phyloP scores from a whole-genome alignment of 1,139 yeast species.

The Debaryomyces robertsiae region DNA sequence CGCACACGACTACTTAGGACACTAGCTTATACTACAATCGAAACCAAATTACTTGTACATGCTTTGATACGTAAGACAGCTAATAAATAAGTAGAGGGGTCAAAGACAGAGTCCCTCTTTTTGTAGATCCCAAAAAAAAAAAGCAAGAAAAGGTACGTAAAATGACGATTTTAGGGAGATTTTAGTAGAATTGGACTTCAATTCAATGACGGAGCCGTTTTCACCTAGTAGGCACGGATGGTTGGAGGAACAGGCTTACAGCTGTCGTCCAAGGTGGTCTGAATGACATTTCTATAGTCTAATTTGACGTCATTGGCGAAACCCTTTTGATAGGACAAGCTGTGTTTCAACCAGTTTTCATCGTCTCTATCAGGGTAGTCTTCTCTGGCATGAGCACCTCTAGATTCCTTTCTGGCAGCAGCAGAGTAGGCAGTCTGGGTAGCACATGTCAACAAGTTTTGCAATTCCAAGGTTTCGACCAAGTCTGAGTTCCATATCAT shows the following conservation, averaged over 20 bases:
- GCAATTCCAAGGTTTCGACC: slow-evolving; percentile 94
- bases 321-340: slow-evolving; percentile 84
- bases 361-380: slow-evolving; percentile 97
- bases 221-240: slow-evolving; percentile 76
- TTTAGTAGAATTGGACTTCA: slow-evolving; percentile 5
- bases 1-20: slow-evolving; percentile 2
- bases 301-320: slow-evolving; percentile 73
- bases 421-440: slow-evolving; percentile 94
- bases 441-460: slow-evolving; percentile 96
- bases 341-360: slow-evolving; percentile 96
- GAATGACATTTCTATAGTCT: slow-evolving; percentile 84
- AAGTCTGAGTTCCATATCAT: slow-evolving; percentile 99
- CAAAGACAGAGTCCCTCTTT: slow-evolving; percentile 1
- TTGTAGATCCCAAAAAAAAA: slow-evolving; percentile 1
- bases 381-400: slow-evolving; percentile 99
- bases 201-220: slow-evolving; percentile 2
- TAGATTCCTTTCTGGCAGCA: slow-evolving; percentile 92
- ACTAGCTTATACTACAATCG: neutral
- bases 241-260: slow-evolving; percentile 97
- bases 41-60: neutral
- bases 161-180: neutral
- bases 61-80: neutral
- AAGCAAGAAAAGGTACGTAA: slow-evolving; percentile 2
- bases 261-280: slow-evolving; percentile 87
- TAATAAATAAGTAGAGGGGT: slow-evolving; percentile 5